Evolutionary conservation across 2,329 filamentous ascomycete species (phyloP).

Genomic region (Talaromyces sp.): DNA sequence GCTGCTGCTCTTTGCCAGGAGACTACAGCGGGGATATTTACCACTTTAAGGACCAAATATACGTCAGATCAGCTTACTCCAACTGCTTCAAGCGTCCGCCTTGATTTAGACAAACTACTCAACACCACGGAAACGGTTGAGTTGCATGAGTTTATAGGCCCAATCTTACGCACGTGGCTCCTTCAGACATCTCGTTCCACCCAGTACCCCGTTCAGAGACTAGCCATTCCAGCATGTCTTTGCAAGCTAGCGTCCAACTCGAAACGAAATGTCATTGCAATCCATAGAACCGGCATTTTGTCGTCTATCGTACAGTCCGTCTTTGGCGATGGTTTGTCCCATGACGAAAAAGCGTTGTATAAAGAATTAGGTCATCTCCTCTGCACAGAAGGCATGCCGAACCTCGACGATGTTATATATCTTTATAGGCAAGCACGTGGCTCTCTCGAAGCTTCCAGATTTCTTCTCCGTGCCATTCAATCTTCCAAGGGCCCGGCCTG

Average conservation of each 20-base stretch:
- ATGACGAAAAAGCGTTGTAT: slow-evolving; percentile 55
- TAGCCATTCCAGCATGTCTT: slow-evolving; percentile 63
- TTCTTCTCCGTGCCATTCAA: slow-evolving; percentile 68
- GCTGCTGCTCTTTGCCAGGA: slow-evolving; percentile 77
- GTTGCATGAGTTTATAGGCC: slow-evolving; percentile 36
- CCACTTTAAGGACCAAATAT: slow-evolving; percentile 31
- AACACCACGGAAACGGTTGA: slow-evolving; percentile 41
- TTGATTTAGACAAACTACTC: slow-evolving; percentile 33
- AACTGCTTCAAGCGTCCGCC: slow-evolving; percentile 23
- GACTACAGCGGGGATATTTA: slow-evolving; percentile 64
- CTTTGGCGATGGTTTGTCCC: slow-evolving; percentile 53
- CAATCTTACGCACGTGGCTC: slow-evolving; percentile 47
- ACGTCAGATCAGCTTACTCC: slow-evolving; percentile 13
- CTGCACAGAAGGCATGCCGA: slow-evolving; percentile 73
- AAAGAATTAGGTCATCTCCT: slow-evolving; percentile 60
- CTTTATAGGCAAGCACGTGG: slow-evolving; percentile 57
- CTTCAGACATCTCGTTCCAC: slow-evolving; percentile 54
- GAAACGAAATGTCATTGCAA: slow-evolving; percentile 62
- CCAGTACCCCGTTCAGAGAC: slow-evolving; percentile 29
- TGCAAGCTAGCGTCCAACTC: slow-evolving; percentile 56
- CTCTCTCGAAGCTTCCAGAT: slow-evolving; percentile 55
- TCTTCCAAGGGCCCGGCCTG: slow-evolving; percentile 72
- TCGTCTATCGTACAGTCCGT: slow-evolving; percentile 61
- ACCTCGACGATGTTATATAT: slow-evolving; percentile 75
- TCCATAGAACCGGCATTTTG: slow-evolving; percentile 68